Percentiles rank a stretch among this genome's conserved stretches.
Conservation (phyloP, 2,329 filamentous ascomycete genomes). For the Pyricularia sp. region DNA sequence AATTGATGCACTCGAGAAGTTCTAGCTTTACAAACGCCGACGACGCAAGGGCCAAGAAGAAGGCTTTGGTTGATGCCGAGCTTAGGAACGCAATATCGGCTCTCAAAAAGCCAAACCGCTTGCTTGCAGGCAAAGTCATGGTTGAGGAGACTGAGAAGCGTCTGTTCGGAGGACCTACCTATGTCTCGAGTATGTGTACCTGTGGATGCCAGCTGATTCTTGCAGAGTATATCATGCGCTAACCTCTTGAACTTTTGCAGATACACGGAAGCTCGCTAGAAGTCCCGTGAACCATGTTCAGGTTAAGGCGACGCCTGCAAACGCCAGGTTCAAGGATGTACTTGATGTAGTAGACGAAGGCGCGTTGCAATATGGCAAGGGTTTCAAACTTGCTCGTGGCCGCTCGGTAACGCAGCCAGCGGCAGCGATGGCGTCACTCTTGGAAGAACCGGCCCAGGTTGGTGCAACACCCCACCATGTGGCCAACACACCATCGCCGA, state of each 20-base stretch:
- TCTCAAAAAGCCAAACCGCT: constrained; percentile 63
- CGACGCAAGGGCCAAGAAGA: constrained; percentile 48
- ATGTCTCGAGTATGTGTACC: constrained; percentile 28
- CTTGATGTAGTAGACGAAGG: constrained; percentile 19
- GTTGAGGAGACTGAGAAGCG: constrained; percentile 55
- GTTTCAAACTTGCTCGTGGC: constrained; percentile 1
- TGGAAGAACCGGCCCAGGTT: not conserved
- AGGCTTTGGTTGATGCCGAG: constrained; percentile 55
- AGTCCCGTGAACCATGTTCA: constrained; percentile 25
- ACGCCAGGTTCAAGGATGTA: constrained; percentile 39
- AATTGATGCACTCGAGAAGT: constrained; percentile 21
- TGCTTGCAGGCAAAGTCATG: constrained; percentile 52
- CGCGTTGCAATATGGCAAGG: not conserved
- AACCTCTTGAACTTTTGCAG: not conserved
- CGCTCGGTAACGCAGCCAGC: not conserved
- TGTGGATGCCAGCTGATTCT: not conserved
- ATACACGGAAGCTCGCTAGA: constrained; percentile 36
- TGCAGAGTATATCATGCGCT: not conserved
- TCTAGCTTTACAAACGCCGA: constrained; percentile 36
- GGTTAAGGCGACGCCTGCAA: constrained; percentile 45
- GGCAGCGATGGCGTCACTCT: not conserved
- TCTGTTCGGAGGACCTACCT: constrained; percentile 30
- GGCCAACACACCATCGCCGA: constrained; percentile 9
- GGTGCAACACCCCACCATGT: constrained; percentile 6
- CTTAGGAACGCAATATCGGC: constrained; percentile 61